Conservation (phyloP, 1,284 basidiomycete genomes). For the Moesziomyces sp. region DNA sequence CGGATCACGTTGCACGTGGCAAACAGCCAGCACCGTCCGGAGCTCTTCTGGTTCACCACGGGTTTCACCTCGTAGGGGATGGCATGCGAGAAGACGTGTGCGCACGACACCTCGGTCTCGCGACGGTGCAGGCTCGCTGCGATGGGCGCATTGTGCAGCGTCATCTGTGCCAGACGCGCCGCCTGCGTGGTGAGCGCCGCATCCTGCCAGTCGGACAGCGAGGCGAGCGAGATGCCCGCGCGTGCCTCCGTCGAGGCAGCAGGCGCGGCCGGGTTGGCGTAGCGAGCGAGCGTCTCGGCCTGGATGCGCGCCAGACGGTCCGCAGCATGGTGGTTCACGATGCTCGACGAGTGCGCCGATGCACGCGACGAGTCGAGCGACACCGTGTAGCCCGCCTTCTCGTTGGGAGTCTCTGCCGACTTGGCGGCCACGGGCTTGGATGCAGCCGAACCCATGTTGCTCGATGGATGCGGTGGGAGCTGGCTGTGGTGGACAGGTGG, state of each 20-base stretch:
- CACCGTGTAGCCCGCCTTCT: slow-evolving; percentile 30
- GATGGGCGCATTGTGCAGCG: slow-evolving; percentile 81
- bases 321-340: slow-evolving; percentile 43
- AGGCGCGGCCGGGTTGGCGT: background rate
- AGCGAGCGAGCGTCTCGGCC: slow-evolving; percentile 37
- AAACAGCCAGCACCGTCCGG: slow-evolving; percentile 53
- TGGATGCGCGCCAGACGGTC: slow-evolving; percentile 53
- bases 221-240: slow-evolving; percentile 33
- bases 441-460: slow-evolving; percentile 31
- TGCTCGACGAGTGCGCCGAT: slow-evolving; percentile 11
- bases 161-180: slow-evolving; percentile 80
- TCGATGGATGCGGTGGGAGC: background rate
- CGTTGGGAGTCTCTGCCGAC: slow-evolving; percentile 20
- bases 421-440: slow-evolving; percentile 35
- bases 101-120: slow-evolving; percentile 75
- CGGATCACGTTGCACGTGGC: slow-evolving; percentile 77
- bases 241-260: slow-evolving; percentile 4
- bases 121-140: slow-evolving; percentile 76
- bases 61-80: slow-evolving; percentile 79
- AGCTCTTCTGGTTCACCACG: slow-evolving; percentile 84
- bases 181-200: slow-evolving; percentile 70
- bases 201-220: slow-evolving; percentile 43
- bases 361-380: slow-evolving; percentile 13
- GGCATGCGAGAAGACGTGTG: slow-evolving; percentile 85
- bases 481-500: background rate